These are phyloP conservation scores for Suillus subalutaceus DNA, from an alignment of 768 basidiomycete genomes.

Conservation along the genomic window DNA sequence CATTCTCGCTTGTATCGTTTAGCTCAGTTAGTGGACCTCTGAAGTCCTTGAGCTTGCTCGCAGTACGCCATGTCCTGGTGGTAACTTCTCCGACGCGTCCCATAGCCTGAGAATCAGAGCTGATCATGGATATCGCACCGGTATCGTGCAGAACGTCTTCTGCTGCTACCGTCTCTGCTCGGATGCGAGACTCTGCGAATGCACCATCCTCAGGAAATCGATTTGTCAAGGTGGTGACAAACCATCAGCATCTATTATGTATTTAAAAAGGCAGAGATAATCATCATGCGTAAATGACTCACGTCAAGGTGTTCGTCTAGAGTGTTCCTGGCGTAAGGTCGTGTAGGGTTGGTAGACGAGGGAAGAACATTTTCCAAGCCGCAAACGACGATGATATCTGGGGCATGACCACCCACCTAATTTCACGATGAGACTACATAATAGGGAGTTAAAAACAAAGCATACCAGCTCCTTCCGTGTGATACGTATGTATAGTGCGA, in stretches of 20 bases:
- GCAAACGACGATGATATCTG: constrained; percentile 98
- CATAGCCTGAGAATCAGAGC: constrained; percentile 98
- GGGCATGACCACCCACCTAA: constrained; percentile 93
- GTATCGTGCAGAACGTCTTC: constrained; percentile 93
- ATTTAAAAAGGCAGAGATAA: constrained; percentile 7
- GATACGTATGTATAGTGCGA: constrained; percentile 96
- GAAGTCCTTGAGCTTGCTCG: constrained; percentile 88
- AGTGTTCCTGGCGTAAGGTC: constrained; percentile 90
- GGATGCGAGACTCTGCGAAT: constrained; percentile 96
- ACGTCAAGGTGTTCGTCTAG: constrained; percentile 97
- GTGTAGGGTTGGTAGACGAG: constrained; percentile 95
- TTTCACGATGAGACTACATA: constrained; percentile 4
- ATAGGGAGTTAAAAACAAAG: not conserved
- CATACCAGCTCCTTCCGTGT: constrained; percentile 90
- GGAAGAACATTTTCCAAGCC: constrained; percentile 88
- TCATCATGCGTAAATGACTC: constrained; percentile 28
- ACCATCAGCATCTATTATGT: constrained; percentile 92
- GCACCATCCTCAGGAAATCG: constrained; percentile 92
- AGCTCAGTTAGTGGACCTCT: constrained; percentile 71
- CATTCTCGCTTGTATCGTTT: constrained; percentile 45
- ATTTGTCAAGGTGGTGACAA: constrained; percentile 94
- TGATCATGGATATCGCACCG: constrained; percentile 97
- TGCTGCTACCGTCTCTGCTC: constrained; percentile 95
- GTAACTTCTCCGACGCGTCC: constrained; percentile 96
- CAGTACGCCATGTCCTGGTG: constrained; percentile 93